phyloP scores from a whole-genome alignment of 345 rosid genomes.

The Gossypium rotundifolium region DNA sequence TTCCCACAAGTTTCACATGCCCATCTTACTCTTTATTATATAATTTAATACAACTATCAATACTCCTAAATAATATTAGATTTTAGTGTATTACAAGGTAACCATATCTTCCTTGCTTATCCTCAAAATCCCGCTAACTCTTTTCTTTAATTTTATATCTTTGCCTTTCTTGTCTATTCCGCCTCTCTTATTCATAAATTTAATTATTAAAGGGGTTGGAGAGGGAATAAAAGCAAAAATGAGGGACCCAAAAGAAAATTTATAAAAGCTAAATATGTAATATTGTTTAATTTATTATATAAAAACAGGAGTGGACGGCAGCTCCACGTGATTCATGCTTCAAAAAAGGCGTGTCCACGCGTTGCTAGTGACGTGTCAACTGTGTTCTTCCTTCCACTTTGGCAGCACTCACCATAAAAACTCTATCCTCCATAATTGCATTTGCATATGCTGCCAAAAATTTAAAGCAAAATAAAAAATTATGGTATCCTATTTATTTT shows the following conservation, averaged over 20 bases:
- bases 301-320: background rate
- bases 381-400: background rate
- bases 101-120: background rate
- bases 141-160: background rate
- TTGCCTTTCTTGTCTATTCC: background rate
- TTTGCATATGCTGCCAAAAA: too few relatives aligned
- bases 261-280: too few relatives aligned
- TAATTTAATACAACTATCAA: background rate
- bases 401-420: background rate
- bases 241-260: background rate
- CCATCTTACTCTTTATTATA: too few relatives aligned
- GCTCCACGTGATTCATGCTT: background rate
- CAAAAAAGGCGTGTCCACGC: background rate
- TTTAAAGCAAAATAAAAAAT: too few relatives aligned
- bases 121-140: background rate
- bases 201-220: background rate
- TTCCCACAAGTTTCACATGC: constrained; percentile 6
- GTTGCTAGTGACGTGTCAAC: background rate
- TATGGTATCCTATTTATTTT: too few relatives aligned
- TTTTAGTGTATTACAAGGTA: background rate
- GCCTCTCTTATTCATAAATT: background rate
- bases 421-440: too few relatives aligned
- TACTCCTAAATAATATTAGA: too few relatives aligned
- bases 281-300: background rate
- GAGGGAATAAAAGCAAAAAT: background rate